A percentile compares a stretch with the other conserved stretches of the same genome.
Evolutionary conservation across 2,329 filamentous ascomycete species (phyloP).

Genomic region (Venturia pyrina): DNA sequence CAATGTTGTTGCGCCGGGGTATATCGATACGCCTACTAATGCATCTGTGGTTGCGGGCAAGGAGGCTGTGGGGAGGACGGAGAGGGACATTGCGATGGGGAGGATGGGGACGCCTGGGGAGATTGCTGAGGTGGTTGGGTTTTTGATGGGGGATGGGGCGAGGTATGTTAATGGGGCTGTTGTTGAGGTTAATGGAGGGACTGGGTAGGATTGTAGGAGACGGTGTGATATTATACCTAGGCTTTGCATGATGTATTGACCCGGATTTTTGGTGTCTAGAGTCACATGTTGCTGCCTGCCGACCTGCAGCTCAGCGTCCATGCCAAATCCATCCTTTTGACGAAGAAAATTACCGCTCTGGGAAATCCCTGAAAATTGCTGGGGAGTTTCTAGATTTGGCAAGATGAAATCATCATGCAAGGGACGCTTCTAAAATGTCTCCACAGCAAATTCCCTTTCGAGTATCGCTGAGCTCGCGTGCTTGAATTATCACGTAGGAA

Average conservation of each 20-base stretch:
- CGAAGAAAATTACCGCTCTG: too few species aligned
- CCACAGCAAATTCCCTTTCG: neutral
- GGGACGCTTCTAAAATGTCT: neutral
- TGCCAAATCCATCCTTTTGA: too few species aligned
- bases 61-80: conserved; percentile 37
- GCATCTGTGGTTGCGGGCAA: conserved; percentile 47
- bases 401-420: neutral
- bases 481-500: too few species aligned
- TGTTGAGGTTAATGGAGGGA: conserved; percentile 45
- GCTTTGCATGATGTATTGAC: too few species aligned
- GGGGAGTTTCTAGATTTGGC: too few species aligned
- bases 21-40: conserved; percentile 42
- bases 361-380: too few species aligned
- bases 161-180: conserved; percentile 46
- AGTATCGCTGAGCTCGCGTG: too few species aligned
- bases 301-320: too few species aligned
- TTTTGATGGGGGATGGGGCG: conserved; percentile 41
- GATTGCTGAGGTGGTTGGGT: conserved; percentile 46
- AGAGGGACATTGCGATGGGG: conserved; percentile 39
- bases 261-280: too few species aligned
- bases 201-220: neutral
- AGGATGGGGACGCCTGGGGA: conserved; percentile 44
- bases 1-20: conserved; percentile 42
- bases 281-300: too few species aligned
- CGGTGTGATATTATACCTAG: too few species aligned